Base-by-base conservation (phyloP, 2,329 filamentous ascomycete species). In the Rasamsonia emersonii region DNA sequence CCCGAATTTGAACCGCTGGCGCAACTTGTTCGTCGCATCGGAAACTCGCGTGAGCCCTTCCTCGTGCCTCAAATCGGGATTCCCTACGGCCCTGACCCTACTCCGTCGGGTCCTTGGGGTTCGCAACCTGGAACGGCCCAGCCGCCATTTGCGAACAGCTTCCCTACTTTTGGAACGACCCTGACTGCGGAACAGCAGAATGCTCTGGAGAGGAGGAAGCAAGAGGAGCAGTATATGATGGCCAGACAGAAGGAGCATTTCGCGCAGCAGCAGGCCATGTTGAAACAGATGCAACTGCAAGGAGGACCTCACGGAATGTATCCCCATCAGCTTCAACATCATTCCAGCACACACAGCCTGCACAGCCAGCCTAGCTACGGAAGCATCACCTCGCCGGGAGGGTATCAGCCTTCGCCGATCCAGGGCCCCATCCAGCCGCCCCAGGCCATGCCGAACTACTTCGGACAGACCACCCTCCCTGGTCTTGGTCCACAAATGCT, bases 111-210 rank as follows among this genome's bases (percentile, higher is more conserved):
- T 53, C 37, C 67, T 60, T 51, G 75, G 79, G 49, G 53, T 14
- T 54, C 59, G 58, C 65, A 37, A 54, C 20, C 69, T 16, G 75
- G 76, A 13, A 73, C 76, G 27, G 79, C 84, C 21, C 77, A 89
- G 35, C 91, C 91, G 36, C 93, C 91, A 4, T 85, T 98, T 48
- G 86, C 89, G 5, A 85, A 79, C 33, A 86, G 86, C 31, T 96
- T 98, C 58, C 93, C 91, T 1, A 93, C 85, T 53, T 98, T 96
- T 55, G 91, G 91, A 4, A 86, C 91, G 5, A 98, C 93, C 1
- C 67, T 98, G 45, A 98, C 93, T 6, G 91, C 91, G 0, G 89
- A 96, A 51, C 91, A 98, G 59, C 91, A 98, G 56, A 98, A 98
- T 61, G 93, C 93, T 23, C 68, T 98, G 2, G 91, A 98, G 63